Conservation (phyloP, 1,284 basidiomycete species). For the Meira miltonrushii region DNA sequence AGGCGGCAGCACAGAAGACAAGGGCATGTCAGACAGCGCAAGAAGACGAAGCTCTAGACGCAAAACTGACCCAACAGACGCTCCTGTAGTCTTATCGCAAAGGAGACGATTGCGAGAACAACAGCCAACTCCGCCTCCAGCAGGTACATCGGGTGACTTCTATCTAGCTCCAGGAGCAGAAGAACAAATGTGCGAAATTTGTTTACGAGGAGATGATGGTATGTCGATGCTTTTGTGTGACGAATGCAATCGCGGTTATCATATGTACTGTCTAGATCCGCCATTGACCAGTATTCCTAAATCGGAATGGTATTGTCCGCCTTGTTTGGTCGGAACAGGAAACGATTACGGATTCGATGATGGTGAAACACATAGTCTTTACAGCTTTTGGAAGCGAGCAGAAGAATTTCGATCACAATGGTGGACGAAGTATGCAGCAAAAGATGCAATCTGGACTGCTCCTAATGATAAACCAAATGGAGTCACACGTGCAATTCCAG, state of each 20-base stretch:
- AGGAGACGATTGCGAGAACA: background rate
- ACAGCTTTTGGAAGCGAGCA: slow-evolving; percentile 87
- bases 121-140: background rate
- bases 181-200: slow-evolving; percentile 44
- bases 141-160: background rate
- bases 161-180: slow-evolving; percentile 11
- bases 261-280: slow-evolving; percentile 92
- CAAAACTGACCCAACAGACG: background rate
- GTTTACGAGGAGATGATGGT: slow-evolving; percentile 76
- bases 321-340: slow-evolving; percentile 86
- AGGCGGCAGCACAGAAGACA: background rate
- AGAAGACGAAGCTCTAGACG: slow-evolving; percentile 5
- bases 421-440: slow-evolving; percentile 63
- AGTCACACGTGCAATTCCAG: slow-evolving; percentile 26
- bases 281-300: slow-evolving; percentile 77
- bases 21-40: background rate
- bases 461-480: slow-evolving; percentile 21
- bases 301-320: slow-evolving; percentile 93
- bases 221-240: slow-evolving; percentile 92
- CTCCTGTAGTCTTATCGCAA: background rate
- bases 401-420: slow-evolving; percentile 65
- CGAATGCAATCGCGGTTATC: slow-evolving; percentile 90
- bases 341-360: slow-evolving; percentile 98
- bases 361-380: slow-evolving; percentile 87
- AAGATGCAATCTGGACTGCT: slow-evolving; percentile 24